These are phyloP conservation scores for Diplodia corticola DNA, from an alignment of 2,329 filamentous ascomycete genomes.

Conservation along the genomic window DNA sequence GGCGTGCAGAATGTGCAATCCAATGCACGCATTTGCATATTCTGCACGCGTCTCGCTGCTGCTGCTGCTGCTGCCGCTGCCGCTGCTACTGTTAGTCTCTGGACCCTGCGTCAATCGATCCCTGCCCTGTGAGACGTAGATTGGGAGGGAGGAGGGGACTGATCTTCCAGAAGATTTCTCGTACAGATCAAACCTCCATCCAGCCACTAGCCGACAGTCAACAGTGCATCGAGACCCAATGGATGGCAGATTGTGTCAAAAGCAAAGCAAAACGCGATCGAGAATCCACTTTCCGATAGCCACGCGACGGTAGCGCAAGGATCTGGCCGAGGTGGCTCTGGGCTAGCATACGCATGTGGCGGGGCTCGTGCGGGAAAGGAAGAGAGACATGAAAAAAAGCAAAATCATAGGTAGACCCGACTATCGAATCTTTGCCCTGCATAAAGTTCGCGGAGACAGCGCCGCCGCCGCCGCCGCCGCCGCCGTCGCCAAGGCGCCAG, in stretches of 20 bases:
- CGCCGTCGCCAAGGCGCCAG: not conserved
- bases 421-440: not conserved
- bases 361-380: not conserved
- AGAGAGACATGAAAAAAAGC: not conserved
- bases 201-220: not conserved
- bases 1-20: not conserved
- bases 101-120: not conserved
- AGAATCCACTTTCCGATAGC: not conserved
- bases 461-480: no score
- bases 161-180: not conserved
- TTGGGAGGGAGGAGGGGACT: not conserved
- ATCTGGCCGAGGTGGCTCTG: not conserved
- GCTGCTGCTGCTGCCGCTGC: no score
- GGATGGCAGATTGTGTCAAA: not conserved
- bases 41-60: no score
- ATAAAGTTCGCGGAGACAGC: not conserved
- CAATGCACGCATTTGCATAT: not conserved
- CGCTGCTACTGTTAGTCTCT: not conserved
- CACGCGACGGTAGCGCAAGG: not conserved
- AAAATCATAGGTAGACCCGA: not conserved
- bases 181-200: not conserved
- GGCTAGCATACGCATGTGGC: not conserved
- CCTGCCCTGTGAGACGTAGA: no score
- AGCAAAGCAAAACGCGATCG: not conserved
- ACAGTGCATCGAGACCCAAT: not conserved